Evolutionary conservation across 345 rosid species (phyloP).

Genomic region (Erucastrum elatum): DNA sequence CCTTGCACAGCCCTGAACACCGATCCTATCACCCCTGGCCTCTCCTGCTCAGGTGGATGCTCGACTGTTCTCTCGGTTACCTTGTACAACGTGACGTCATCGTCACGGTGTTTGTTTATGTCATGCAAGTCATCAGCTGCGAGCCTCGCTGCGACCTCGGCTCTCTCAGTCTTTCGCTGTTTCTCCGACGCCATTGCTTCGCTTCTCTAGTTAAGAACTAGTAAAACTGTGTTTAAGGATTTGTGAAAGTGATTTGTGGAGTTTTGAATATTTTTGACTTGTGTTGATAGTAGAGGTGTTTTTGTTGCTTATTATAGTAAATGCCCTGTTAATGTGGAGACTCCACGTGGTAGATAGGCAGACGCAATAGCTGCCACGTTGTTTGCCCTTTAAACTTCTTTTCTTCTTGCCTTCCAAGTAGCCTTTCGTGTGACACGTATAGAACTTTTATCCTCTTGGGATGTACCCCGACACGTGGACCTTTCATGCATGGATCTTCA

Average conservation of each 20-base stretch:
- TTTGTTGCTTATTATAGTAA: conserved; percentile 30
- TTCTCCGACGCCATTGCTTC: conserved; percentile 56
- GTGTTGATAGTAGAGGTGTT: neutral
- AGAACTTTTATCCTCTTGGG: neutral
- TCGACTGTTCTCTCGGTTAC: conserved; percentile 29
- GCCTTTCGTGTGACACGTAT: conserved; percentile 13
- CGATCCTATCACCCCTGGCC: conserved; percentile 59
- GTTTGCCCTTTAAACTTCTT: neutral
- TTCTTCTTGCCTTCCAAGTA: conserved; percentile 7
- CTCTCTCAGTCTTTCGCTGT: conserved; percentile 54
- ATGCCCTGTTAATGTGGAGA: neutral
- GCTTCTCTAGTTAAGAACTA: neutral
- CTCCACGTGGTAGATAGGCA: conserved; percentile 21
- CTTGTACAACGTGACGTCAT: conserved; percentile 29
- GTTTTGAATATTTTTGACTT: neutral
- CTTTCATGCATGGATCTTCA: conserved; percentile 23
- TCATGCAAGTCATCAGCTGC: conserved; percentile 51
- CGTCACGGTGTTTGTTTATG: conserved; percentile 38
- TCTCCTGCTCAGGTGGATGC: conserved; percentile 43
- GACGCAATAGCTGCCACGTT: conserved; percentile 33
- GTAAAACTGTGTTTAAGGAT: neutral
- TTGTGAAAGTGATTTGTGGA: neutral
- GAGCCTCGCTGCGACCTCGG: conserved; percentile 47
- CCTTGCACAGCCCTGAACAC: conserved; percentile 57
- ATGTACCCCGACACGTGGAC: conserved; percentile 19